Evolutionary conservation across 2,329 filamentous ascomycete species (phyloP).

Genomic region (Colletotrichum sp.): DNA sequence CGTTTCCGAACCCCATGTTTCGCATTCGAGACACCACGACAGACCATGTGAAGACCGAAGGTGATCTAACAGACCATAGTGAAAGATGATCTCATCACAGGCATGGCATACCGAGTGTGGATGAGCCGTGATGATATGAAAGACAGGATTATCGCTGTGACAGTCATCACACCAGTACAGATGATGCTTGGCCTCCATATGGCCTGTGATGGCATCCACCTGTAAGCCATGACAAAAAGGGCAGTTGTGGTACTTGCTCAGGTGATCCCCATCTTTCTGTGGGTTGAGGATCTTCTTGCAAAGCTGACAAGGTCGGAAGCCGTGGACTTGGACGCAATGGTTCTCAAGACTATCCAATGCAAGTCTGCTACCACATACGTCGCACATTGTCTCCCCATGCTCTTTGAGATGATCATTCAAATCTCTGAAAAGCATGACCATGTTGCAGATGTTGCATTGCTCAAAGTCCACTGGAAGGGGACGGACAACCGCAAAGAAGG

Average conservation of each 20-base stretch:
- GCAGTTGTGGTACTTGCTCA: background rate
- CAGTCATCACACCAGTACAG: background rate
- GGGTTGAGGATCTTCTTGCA: background rate
- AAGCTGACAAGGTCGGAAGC: background rate
- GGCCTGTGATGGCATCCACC: background rate
- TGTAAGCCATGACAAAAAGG: background rate
- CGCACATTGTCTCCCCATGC: background rate
- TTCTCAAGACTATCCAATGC: background rate
- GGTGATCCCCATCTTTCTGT: rapidly evolving
- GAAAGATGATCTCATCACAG: background rate
- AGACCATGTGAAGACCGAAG: background rate
- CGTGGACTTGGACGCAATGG: background rate
- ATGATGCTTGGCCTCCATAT: background rate
- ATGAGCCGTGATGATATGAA: rapidly evolving
- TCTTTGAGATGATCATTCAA: background rate
- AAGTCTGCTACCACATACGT: background rate
- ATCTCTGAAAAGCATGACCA: background rate
- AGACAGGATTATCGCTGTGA: background rate
- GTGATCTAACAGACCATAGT: background rate
- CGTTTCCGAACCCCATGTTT: background rate
- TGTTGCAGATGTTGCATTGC: background rate
- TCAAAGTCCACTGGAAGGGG: background rate
- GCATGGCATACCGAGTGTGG: background rate
- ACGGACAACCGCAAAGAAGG: background rate
- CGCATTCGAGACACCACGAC: background rate